A percentile compares a stretch with the other conserved stretches of the same genome.
Evolutionary conservation across 2,329 filamentous ascomycete genomes (phyloP).

Genomic region (Penicillium nordicum): DNA sequence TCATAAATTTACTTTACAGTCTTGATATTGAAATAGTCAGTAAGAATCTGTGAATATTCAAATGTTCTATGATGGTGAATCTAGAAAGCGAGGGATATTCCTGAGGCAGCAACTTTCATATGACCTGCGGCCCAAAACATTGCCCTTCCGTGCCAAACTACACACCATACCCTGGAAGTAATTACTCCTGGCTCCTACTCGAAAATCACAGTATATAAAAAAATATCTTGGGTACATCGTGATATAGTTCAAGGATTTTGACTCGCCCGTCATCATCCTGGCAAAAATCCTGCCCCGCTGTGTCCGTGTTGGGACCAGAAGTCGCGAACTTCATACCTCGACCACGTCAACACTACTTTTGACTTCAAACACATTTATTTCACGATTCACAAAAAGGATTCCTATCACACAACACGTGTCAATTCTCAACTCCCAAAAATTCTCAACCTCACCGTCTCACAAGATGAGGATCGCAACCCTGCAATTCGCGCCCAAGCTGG

Average conservation of each 20-base stretch:
- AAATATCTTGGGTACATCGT: background rate
- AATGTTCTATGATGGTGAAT: background rate
- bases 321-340: background rate
- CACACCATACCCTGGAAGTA: background rate
- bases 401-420: background rate
- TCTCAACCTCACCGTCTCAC: slow-evolving; percentile 12
- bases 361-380: background rate
- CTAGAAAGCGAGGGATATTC: background rate
- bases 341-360: background rate
- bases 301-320: slow-evolving; percentile 12
- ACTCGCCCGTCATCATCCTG: slow-evolving; percentile 9
- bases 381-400: background rate
- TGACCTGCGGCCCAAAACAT: background rate
- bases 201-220: background rate
- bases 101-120: background rate
- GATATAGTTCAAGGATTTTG: background rate
- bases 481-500: slow-evolving; percentile 45
- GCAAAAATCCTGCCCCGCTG: background rate
- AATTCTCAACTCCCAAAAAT: background rate
- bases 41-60: background rate
- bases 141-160: background rate
- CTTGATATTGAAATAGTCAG: no score
- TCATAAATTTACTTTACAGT: no score
- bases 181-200: background rate
- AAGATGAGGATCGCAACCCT: slow-evolving; percentile 48